Evolutionary conservation across 305 asterid genomes (phyloP), one percentile per base, ranked within the genome.

Genomic region (Fraxinus albicans): DNA sequence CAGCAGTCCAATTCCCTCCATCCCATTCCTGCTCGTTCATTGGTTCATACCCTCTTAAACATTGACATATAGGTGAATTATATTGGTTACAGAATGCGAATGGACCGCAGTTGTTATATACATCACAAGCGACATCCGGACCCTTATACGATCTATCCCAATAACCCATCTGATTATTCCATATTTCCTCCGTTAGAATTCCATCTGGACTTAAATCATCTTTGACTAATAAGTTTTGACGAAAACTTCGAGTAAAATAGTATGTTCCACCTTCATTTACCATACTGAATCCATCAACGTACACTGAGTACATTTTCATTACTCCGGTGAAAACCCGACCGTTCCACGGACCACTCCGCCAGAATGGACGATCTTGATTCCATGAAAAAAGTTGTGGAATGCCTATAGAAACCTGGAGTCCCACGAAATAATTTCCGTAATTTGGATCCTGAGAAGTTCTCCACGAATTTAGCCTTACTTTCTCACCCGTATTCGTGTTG

Each of bases 41-140:
- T 5, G 90, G 88, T 53, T 47, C 81, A 73, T 83, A 89, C 76
- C 92, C 90, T 77, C 79, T 53, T 29, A 89, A 53, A 75, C 92
- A 89, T 63, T 80, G 69, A 60, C 92, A 89, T 60, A 80, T 82
- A 23, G 84, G 86, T 31, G 79, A 82, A 34, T 67, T 33, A 8
- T 81, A 25, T 73, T 36, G 65, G 79, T 53, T 81, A 77, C 90
- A 89, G 58, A 77, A 44, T 10, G 84, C 90, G 35, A 83, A 87
- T 21, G 88, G 84, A 34, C 90, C 91, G 70, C 91, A 89, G 50
- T 77, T 65, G 76, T 85, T 85, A 17, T 83, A 87, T 19, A 63
- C 77, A 36, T 58, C 88, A 42, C 91, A 84, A 8, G 67, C 31
- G 3, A 15, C 21, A 13, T 70, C 9, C 9, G 76, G 76, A 29